phyloP scores from a whole-genome alignment of 2,329 filamentous ascomycete species.

The Ascochyta rabiei region DNA sequence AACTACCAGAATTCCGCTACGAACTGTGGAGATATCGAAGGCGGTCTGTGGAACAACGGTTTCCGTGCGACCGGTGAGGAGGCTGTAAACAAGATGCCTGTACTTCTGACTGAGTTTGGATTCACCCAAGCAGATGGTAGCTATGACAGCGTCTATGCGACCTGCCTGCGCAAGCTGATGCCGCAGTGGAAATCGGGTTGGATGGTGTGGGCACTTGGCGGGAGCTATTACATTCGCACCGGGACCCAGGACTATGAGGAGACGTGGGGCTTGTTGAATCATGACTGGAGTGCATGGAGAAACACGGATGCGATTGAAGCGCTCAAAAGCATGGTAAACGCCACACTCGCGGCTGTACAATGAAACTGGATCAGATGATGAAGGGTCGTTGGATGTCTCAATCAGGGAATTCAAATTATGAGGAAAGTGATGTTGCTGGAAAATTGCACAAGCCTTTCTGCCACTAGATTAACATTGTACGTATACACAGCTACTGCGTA shows the following conservation, averaged over 20 bases:
- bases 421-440: too few species aligned
- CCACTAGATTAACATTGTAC: too few species aligned
- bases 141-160: constrained; percentile 57
- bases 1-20: constrained; percentile 62
- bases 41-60: constrained; percentile 57
- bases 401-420: neutral
- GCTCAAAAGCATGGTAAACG: constrained; percentile 61
- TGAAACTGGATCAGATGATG: neutral
- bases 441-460: too few species aligned
- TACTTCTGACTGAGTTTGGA: constrained; percentile 67
- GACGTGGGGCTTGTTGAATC: constrained; percentile 58
- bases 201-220: constrained; percentile 64
- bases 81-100: constrained; percentile 55
- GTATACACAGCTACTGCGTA: too few species aligned
- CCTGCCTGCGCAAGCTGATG: constrained; percentile 61
- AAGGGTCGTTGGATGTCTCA: neutral
- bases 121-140: constrained; percentile 54
- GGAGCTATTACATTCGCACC: constrained; percentile 61
- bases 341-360: constrained; percentile 21
- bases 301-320: constrained; percentile 42
- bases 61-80: constrained; percentile 59
- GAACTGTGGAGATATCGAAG: constrained; percentile 56
- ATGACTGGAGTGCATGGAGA: constrained; percentile 52
- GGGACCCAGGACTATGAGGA: constrained; percentile 59
- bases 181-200: constrained; percentile 64